phyloP scores from a whole-genome alignment of 768 basidiomycete genomes.

The Amanita pseudoporphyria region DNA sequence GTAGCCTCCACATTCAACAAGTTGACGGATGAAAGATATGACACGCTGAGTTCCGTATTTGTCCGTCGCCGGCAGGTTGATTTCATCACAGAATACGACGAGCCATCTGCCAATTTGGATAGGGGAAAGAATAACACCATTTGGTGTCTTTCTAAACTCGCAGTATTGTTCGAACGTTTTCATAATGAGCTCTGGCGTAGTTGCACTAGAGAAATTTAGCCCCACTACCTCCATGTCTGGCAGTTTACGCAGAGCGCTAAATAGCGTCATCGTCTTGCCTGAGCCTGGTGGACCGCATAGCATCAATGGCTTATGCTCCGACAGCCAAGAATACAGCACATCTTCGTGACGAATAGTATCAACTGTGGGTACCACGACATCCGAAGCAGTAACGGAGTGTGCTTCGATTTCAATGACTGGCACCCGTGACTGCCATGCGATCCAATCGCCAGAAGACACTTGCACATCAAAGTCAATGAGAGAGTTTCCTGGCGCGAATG shows the following conservation, averaged over 20 bases:
- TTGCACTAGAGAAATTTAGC: slow-evolving; percentile 98
- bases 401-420: slow-evolving; percentile 96
- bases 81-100: slow-evolving; percentile 99
- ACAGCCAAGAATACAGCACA: slow-evolving; percentile 96
- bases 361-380: slow-evolving; percentile 96
- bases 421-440: slow-evolving; percentile 84
- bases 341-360: slow-evolving; percentile 99
- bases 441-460: slow-evolving; percentile 78
- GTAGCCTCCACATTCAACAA: slow-evolving; percentile 91
- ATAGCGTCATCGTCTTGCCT: slow-evolving; percentile 99
- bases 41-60: slow-evolving; percentile 98
- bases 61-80: slow-evolving; percentile 94
- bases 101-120: slow-evolving; percentile 95
- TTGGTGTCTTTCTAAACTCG: slow-evolving; percentile 97
- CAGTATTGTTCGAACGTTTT: slow-evolving; percentile 99
- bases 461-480: slow-evolving; percentile 96
- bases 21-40: slow-evolving; percentile 95
- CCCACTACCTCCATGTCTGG: slow-evolving; percentile 99
- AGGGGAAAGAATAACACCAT: slow-evolving; percentile 93
- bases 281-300: slow-evolving; percentile 99
- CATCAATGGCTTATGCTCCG: slow-evolving; percentile 97
- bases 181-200: slow-evolving; percentile 93
- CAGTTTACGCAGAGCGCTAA: slow-evolving; percentile 93
- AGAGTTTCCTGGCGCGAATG: slow-evolving; percentile 63
- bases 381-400: slow-evolving; percentile 90